Evolutionary conservation across 164 flowering plant species (phyloP).

Genomic region (Sedum album): DNA sequence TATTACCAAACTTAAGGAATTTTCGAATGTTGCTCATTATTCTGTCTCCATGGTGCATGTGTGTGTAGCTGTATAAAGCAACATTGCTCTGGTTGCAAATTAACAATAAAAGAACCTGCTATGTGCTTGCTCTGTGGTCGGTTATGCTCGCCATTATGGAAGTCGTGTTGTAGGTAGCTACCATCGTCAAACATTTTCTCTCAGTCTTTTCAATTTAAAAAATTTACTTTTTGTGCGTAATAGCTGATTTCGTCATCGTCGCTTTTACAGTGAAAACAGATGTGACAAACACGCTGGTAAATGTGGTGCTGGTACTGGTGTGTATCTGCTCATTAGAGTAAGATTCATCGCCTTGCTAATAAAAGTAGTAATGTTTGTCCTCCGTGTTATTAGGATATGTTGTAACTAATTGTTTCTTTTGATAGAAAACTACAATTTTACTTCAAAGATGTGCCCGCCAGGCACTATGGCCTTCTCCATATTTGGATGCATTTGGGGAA

Average conservation of each 20-base stretch:
- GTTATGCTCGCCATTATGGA: constrained; percentile 72
- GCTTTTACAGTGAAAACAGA: constrained; percentile 44
- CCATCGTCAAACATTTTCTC: neutral
- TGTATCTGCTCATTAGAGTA: constrained; percentile 74
- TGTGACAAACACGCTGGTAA: constrained; percentile 62
- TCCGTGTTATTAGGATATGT: too few species aligned
- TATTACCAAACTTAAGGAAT: neutral
- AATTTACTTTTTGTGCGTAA: neutral
- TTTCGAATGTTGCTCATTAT: neutral
- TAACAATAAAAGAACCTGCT: constrained; percentile 51
- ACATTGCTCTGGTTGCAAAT: constrained; percentile 52
- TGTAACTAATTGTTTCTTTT: constrained; percentile 2
- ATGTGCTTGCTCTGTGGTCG: constrained; percentile 87
- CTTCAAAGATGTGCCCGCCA: constrained; percentile 79
- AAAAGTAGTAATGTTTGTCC: neutral
- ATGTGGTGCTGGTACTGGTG: constrained; percentile 94
- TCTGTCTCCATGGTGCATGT: neutral
- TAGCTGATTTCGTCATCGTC: constrained; percentile 2
- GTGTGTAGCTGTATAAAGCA: constrained; percentile 73
- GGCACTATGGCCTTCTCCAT: constrained; percentile 85
- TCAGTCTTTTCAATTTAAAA: neutral
- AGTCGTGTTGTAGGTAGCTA: constrained; percentile 80
- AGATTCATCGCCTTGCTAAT: constrained; percentile 10
- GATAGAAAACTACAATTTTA: constrained; percentile 74
- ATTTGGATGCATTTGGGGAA: constrained; percentile 94